A percentile compares a stretch with the other conserved stretches of the same genome.
phyloP scores from a whole-genome alignment of 1,284 basidiomycete species.

The Ustilago xerochloae region DNA sequence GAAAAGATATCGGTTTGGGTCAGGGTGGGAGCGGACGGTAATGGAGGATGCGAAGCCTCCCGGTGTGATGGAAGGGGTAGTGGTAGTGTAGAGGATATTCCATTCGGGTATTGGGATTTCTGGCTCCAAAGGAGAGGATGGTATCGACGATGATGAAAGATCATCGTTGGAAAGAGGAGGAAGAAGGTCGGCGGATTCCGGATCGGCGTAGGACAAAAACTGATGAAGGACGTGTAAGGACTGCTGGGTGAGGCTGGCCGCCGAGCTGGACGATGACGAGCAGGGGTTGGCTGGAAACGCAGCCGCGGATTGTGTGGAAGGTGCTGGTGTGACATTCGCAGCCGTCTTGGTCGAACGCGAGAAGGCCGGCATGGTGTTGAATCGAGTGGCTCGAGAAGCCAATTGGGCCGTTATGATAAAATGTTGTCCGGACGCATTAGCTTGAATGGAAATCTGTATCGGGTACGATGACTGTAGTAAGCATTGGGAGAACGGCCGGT shows the following conservation, averaged over 20 bases:
- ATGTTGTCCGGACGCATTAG: conserved; percentile 3
- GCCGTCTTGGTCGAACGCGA: conserved; percentile 17
- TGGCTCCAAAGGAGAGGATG: conserved; percentile 7
- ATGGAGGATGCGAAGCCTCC: conserved; percentile 47
- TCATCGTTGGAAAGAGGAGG: conserved; percentile 12
- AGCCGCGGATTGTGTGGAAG: conserved; percentile 1
- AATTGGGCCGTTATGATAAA: not conserved
- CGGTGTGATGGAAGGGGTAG: conserved; percentile 17
- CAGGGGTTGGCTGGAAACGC: conserved; percentile 2
- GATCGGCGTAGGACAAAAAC: conserved; percentile 46
- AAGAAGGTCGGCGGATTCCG: conserved; percentile 28
- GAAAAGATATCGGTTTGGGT: conserved; percentile 51
- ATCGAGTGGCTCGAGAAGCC: not conserved
- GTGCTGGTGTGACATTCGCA: not conserved
- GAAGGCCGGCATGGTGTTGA: conserved; percentile 16
- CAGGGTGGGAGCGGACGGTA: conserved; percentile 52
- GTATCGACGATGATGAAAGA: conserved; percentile 13
- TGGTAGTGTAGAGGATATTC: conserved; percentile 48
- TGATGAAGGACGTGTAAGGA: conserved; percentile 42
- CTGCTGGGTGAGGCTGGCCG: conserved; percentile 26
- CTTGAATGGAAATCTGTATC: too few species aligned
- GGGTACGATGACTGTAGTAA: too few species aligned
- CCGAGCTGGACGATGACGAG: conserved; percentile 8
- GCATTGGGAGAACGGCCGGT: too few species aligned
- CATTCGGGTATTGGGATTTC: conserved; percentile 52